Base-by-base conservation (phyloP, 164 flowering plant genomes). In the Vitis rotundifolia region DNA sequence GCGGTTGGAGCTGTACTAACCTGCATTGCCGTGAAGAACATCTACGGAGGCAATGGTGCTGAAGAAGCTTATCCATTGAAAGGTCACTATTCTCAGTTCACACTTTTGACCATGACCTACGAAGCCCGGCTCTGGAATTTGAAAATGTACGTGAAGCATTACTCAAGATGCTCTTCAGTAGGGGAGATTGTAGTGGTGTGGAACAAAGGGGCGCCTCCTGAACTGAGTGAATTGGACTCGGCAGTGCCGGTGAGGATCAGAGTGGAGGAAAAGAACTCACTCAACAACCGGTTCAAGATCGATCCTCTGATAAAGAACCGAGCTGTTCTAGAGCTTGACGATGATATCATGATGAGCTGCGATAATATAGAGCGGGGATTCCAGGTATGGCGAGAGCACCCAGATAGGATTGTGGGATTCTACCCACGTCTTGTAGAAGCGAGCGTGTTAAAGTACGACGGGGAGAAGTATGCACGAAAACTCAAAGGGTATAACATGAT, bases 291-390 rank as follows among this genome's bases (percentile, higher is more conserved):
- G 49, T 92, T 92, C 80, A 86, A 79, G 68, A 47, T 75, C 28
- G 99, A 94, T 48, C 86, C 92, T 2, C 54, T 75, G 60, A 89
- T 94, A 31, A 84, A 85, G 62, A 94, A 89, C 15, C 74, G 88
- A 19, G 95, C 93, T 11, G 91, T 94, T 59, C 91, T 94, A 13
- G 98, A 94, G 79, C 95, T 94, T 51, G 99, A 94, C 61, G 99
- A 92, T 74, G 99, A 94, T 65, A 92, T 94, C 14, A 87, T 94
- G 95, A 94, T 92, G 98, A 81, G 85, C 5, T 94, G 99, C 63
- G 89, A 90, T 62, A 95, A 94, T 55, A 54, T 94, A 8, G 99
- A 94, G 64, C 84, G 95, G 18, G 99, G 97, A 6, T 94, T 94
- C 62, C 78, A 71, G 73, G 91, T 86, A 1, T 94, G 99, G 99